Base-by-base conservation (phyloP, 2,329 filamentous ascomycete species). In the Calonectria montana region DNA sequence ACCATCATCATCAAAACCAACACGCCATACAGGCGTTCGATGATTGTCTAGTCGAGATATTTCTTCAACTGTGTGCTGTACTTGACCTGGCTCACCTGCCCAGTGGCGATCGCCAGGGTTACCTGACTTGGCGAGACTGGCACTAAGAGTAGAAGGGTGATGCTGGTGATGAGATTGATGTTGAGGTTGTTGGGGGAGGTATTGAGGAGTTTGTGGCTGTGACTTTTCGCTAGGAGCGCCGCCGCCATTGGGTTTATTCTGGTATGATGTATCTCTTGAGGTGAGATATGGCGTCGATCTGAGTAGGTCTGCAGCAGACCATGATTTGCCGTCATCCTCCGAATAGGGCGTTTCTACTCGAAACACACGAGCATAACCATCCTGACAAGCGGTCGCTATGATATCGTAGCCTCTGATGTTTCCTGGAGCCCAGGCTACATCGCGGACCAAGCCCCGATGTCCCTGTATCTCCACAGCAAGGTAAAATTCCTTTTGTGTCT, bases 361-460 rank as follows among this genome's bases (percentile, higher is more conserved):
- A 80, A 97, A 98, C n/a, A 99, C 93, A 47, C 96, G 90, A 47
- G 98, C 91, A 77, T 91, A 92, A 3, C 97, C 96, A 81, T 99
- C 97, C 82, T 97, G 97, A 81, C 94, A 97, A 2, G 95, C 96
- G 7, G 96, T 97, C 3, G 96, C 97, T 77, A 98, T 90, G 69
- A 96, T 89, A 82, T 99, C 97, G 81, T 94, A 96, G 1, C 96
- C 96, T 45, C 96, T 88, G 78, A 97, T 95, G 75, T 95, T 97
- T 15, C 95, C 96, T 59, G 95, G 94, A 1, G 96, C 95, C 97
- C 97, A 99, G 2, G 94, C 93, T 1, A 98, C 90, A 81, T 98
- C 96, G 59, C 96, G 89, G 8, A 98, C 94, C 45, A 98, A 88
- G 1, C 92, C 92, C 9, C 90, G 88, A 77, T 98, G 94, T 2